Evolutionary conservation across 441 rosid genomes (phyloP), one percentile per base, ranked within the genome.

Genomic region (Eutrema salsugineum): DNA sequence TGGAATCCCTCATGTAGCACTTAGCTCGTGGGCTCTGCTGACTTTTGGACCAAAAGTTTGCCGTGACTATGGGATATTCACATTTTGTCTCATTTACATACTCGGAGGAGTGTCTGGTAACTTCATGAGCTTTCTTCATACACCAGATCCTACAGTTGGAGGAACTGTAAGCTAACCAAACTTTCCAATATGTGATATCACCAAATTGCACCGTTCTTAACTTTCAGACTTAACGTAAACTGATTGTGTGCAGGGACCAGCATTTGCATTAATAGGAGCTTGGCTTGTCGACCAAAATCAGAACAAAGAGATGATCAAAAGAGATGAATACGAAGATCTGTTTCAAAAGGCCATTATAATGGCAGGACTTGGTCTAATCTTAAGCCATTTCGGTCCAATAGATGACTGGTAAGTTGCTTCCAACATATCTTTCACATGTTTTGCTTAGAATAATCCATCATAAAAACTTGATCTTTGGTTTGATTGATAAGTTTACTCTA

Each of bases 81-180:
- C 96, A 8, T 91, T 91, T 65, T 68, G 85, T 77, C 80, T 93
- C 82, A 88, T 91, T 47, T 93, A 83, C 82, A 46, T 86, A 11
- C 91, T 93, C 5, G 98, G 97, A 65, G 98, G 98, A 55, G 77
- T 93, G 73, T 84, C 93, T 43, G 96, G 97, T 66, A 91, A 91
- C 85, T 78, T 89, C 79, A 85, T 82, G 40, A 93, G 97, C 82
- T 93, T 86, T 81, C 90, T 93, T 69, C 98, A 86, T 67, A 93
- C 97, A 6, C 80, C 94, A 70, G 87, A 81, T 65, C 88, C 89
- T 24, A 82, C 94, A 11, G 97, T 93, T 36, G 97, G 98, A 57
- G 97, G 98, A 48, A 89, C 98, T 2, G 98, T 93, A 84, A 82
- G 85, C 22, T 63, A 27, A 19, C 30, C 58, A 47, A 10, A 49